Evolutionary conservation across 2,329 filamentous ascomycete genomes (phyloP), one percentile per base, ranked within the genome.

Genomic region (Colletotrichum tofieldiae): DNA sequence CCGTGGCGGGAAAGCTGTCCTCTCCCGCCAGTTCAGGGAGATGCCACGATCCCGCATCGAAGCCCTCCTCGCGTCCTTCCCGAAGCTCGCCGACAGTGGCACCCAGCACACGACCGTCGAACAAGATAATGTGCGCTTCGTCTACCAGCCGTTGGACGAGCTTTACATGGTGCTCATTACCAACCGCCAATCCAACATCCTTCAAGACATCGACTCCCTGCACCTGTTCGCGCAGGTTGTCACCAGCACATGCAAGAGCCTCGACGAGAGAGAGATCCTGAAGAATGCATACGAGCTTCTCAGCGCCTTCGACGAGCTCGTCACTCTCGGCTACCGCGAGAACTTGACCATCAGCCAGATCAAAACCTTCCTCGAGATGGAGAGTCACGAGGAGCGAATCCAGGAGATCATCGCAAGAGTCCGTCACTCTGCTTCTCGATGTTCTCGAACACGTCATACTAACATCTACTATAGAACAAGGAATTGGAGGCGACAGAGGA

Each of bases 91-190:
- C 79, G 95, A 98, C 83, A 95, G 94, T 74, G 94, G 95, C 73
- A 98, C 95, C 64, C 96, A 99, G 84, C 96, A 99, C 84, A 99
- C 96, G 37, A 99, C 94, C 7, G 95, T 98, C 79, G 96, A 99
- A 85, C 95, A 98, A 85, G 97, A 99, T 87, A 98, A 98, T 86
- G 96, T 99, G 80, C 96, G 96, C 86, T 99, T 98, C 82, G 96
- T 99, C 71, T 99, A 99, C 88, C 96, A 99, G 83, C 97, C 96
- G 73, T 90, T 99, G 75, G 97, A 99, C 85, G 97, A 99, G 87
- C 92, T 99, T 75, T 99, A 99, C 90, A 98, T 99, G 91, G 96
- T 99, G 76, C 91, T 99, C 80, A 98, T 99, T 85, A 99, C 97
- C 83, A 99, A 99, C 88, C 93, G 95, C 79, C 96, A 98, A 87